phyloP scores from a whole-genome alignment of 164 flowering plant genomes.

The Tetrastigma voinierianum region DNA sequence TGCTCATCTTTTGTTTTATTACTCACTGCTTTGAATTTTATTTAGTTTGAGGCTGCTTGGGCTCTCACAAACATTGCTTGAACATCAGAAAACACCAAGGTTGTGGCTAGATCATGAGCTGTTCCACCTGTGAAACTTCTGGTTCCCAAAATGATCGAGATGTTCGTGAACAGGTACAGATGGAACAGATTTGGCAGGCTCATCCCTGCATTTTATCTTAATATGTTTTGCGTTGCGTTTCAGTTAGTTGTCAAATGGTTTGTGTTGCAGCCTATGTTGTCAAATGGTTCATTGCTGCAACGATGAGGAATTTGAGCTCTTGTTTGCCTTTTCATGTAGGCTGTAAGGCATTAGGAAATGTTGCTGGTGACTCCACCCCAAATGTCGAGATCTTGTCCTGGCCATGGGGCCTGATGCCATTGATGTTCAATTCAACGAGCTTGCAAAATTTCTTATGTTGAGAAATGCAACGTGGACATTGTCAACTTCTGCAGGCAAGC shows the following conservation, averaged over 20 bases:
- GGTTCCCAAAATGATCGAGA: conserved; percentile 53
- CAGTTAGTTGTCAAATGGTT: neutral
- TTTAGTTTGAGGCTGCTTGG: conserved; percentile 71
- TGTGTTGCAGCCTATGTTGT: too few relatives aligned
- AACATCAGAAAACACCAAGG: conserved; percentile 57
- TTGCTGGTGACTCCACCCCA: conserved; percentile 92
- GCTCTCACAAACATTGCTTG: conserved; percentile 68
- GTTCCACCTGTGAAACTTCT: conserved; percentile 55
- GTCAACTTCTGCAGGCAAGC: conserved; percentile 88
- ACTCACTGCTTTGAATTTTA: conserved; percentile 1
- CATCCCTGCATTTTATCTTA: neutral
- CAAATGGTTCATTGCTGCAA: neutral
- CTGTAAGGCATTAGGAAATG: conserved; percentile 90
- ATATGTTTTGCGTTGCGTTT: neutral
- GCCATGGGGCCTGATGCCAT: conserved; percentile 64
- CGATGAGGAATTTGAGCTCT: neutral
- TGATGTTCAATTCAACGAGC: conserved; percentile 72
- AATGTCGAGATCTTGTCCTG: conserved; percentile 79
- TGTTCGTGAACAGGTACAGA: conserved; percentile 59
- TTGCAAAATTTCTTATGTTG: conserved; percentile 79
- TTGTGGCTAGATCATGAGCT: conserved; percentile 59
- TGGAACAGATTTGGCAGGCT: neutral
- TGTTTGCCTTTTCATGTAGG: conserved; percentile 41
- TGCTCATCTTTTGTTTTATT: neutral
- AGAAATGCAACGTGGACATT: conserved; percentile 94